Percentiles rank a stretch among this genome's conserved stretches.
Evolutionary conservation across 495 filamentous ascomycete genomes (phyloP).

Genomic region (Neurospora sp.): DNA sequence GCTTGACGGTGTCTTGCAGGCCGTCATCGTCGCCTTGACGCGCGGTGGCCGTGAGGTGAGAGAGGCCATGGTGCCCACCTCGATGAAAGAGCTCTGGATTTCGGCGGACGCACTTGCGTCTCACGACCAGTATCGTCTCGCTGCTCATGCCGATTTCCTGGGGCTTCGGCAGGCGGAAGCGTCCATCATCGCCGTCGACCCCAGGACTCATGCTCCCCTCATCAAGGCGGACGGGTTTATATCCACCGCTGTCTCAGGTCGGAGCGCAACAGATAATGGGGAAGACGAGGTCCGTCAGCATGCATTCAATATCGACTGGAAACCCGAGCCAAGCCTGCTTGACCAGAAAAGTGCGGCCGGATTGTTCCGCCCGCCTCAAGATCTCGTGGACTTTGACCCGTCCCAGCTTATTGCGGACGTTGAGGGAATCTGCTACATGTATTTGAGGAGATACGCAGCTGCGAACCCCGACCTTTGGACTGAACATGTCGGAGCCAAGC

Average conservation of each 20-base stretch:
- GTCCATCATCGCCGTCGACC: neutral
- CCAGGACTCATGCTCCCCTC: neutral
- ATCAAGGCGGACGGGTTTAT: conserved; percentile 2
- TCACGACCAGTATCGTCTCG: neutral
- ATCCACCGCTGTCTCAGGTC: neutral
- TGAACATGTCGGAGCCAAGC: conserved; percentile 2
- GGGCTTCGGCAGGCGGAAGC: neutral
- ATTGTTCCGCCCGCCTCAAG: conserved; percentile 9
- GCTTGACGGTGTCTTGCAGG: conserved; percentile 7
- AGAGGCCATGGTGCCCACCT: conserved; percentile 6
- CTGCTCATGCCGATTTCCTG: neutral
- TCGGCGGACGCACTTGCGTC: neutral
- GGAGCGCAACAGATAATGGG: neutral
- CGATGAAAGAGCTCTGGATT: conserved; percentile 4
- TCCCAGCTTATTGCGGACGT: conserved; percentile 10
- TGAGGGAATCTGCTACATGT: conserved; percentile 1
- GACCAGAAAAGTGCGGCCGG: neutral
- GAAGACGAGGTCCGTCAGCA: neutral
- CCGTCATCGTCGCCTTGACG: conserved; percentile 1
- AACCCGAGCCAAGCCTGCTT: conserved; percentile 20
- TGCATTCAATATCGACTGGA: conserved; percentile 19
- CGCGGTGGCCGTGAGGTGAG: neutral
- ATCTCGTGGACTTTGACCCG: conserved; percentile 6
- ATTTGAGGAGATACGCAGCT: conserved; percentile 8
- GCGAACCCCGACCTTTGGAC: conserved; percentile 4